A percentile compares a stretch with the other conserved stretches of the same genome.
Conservation (phyloP, 805 yeast genomes). For the Candida multigemmis region DNA sequence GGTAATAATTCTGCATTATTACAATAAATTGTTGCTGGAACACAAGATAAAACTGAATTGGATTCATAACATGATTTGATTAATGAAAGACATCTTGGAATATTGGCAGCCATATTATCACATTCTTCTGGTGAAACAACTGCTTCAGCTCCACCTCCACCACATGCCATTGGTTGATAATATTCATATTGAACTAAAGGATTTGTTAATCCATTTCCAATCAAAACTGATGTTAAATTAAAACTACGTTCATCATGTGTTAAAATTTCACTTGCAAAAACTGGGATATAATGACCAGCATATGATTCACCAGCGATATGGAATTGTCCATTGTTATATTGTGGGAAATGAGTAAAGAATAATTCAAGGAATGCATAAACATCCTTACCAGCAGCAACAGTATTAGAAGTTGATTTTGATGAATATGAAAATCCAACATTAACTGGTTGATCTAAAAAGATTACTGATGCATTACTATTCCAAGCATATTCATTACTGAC, state of each 20-base stretch:
- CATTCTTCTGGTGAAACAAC: conserved; percentile 67
- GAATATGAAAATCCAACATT: conserved; percentile 26
- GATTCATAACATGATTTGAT: conserved; percentile 71
- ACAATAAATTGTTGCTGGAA: conserved; percentile 88
- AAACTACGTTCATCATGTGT: conserved; percentile 29
- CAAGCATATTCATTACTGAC: conserved; percentile 19
- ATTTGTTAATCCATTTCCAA: conserved; percentile 92
- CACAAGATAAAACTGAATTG: conserved; percentile 74
- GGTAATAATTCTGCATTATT: conserved; percentile 77
- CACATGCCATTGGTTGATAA: conserved; percentile 93
- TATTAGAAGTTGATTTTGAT: conserved; percentile 17
- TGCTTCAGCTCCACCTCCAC: conserved; percentile 73
- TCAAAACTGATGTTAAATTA: conserved; percentile 68
- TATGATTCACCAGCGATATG: conserved; percentile 37
- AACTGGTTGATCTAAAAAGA: conserved; percentile 30
- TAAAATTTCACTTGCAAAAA: conserved; percentile 34
- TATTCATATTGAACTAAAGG: conserved; percentile 69
- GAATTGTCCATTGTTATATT: conserved; percentile 15
- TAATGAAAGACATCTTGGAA: conserved; percentile 69
- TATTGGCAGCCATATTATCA: conserved; percentile 47
- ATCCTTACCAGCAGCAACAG: conserved; percentile 26
- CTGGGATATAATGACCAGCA: conserved; percentile 40
- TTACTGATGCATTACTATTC: conserved; percentile 29
- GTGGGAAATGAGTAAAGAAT: conserved; percentile 28
- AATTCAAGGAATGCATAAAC: conserved; percentile 29